Percentiles rank a stretch among this genome's conserved stretches.
phyloP scores from a whole-genome alignment of 768 basidiomycete genomes.

The Fibroporia radiculosa region DNA sequence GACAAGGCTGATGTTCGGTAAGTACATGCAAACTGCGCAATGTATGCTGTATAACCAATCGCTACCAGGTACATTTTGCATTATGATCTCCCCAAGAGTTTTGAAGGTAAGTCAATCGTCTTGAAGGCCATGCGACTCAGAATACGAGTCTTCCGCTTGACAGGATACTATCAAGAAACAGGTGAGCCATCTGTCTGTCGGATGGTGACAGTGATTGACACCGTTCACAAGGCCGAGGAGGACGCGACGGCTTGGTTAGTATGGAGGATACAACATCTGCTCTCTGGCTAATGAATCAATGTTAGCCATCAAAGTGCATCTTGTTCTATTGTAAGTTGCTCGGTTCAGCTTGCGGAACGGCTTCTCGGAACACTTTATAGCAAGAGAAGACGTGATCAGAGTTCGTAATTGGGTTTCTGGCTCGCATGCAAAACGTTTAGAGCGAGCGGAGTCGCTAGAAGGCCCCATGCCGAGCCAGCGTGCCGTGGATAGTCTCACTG shows the following conservation, averaged over 20 bases:
- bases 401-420: slow-evolving; percentile 45
- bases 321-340: slow-evolving; percentile 65
- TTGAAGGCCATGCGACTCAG: not conserved
- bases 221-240: slow-evolving; percentile 56
- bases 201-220: not conserved
- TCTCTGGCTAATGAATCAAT: not conserved
- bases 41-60: not conserved
- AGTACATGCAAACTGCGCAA: slow-evolving; percentile 6
- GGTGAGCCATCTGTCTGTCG: slow-evolving; percentile 31
- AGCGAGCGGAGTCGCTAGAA: slow-evolving; percentile 33
- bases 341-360: not conserved
- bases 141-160: not conserved
- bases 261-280: not conserved
- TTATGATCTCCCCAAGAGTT: slow-evolving; percentile 75
- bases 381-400: slow-evolving; percentile 64
- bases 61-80: slow-evolving; percentile 64
- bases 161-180: slow-evolving; percentile 86
- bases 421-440: slow-evolving; percentile 37
- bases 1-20: slow-evolving; percentile 76
- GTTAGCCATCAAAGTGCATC: slow-evolving; percentile 70
- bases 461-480: slow-evolving; percentile 61
- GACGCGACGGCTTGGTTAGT: slow-evolving; percentile 64
- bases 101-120: slow-evolving; percentile 49
- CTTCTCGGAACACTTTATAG: slow-evolving; percentile 26
- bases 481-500: slow-evolving; percentile 52